Evolutionary conservation across 2,329 filamentous ascomycete species (phyloP), one percentile per base, ranked within the genome.

Genomic region (Microsporum audouinii): DNA sequence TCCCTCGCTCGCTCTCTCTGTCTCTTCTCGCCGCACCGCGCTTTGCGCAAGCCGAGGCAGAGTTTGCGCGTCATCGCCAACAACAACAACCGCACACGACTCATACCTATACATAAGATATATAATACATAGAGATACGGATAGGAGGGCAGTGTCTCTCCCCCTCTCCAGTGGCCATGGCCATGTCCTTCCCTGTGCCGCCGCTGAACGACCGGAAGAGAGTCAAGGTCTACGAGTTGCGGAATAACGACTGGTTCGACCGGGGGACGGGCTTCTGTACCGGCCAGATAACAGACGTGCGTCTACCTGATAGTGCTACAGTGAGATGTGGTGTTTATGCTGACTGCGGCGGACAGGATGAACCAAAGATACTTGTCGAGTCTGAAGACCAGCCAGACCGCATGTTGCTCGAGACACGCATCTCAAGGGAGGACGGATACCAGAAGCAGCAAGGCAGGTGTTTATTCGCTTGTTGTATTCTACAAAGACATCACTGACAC

Each of bases 211-310:
- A 78, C 72, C 77, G 76, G 70, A 79, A 78, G 70, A 72, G 94
- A 81, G 94, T 97, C 76, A 99, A 99, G 81, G 94, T 99, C 73
- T 99, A 99, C 76, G 94, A 97, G 80, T 83, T 99, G 70, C 90
- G 89, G 75, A 91, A 96, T 78, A 96, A 95, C 82, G 94, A 97
- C 84, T 99, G 94, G 94, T 96, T 92, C 73, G 94, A 99, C 77
- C 84, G 92, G 71, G 94, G 94, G 66, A 99, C 94, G 56, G 94
- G 94, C 65, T 96, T 96, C 75, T 97, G 94, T 75, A 89, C 85
- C 63, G 91, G 91, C 56, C 82, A 85, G 66, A 83, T 88, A 66
- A 77, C 86, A 65, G 82, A 85, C 73, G 88, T 94, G 83, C 74
- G 88, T 7, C 12, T 23, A 2, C 33, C 6, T 17, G 5, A 31